Evolutionary conservation across 225 moss, liverwort and hornwort species (phyloP), one percentile per base, ranked within the genome.

Genomic region (Pseudoscleropodium purum): DNA sequence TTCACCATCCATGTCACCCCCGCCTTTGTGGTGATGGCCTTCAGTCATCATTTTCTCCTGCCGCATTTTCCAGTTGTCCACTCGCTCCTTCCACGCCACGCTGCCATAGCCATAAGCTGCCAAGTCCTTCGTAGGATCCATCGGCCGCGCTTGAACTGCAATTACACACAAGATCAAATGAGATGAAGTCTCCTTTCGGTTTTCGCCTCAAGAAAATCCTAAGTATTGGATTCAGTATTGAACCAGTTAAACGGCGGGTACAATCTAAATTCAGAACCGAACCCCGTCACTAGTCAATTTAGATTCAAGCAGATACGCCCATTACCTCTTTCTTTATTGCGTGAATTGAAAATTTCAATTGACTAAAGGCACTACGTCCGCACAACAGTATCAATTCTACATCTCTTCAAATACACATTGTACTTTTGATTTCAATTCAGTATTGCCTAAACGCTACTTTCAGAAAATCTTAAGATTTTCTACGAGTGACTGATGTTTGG

Each of bases 11-110:
- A 91, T 73, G 80, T 96, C 97, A 36, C 94, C 96, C 11, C 86
- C 86, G 31, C 93, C 94, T 82, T 95, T 95, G 82, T 93, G 92
- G 84, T 95, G 94, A 77, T 98, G 98, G 4, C 98, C 98, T 88
- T 98, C 98, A 2, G 94, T 96, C 96, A 96, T 96, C 94, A 98
- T 96, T 89, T 98, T 98, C 90, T 98, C 97, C 61, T 98, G 97
- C 80, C 97, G 94, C 90, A 95, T 72, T 93, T 95, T 98, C 98
- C 98, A 98, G 79, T 92, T 95, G 62, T 98, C 98, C 36, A 98
- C 97, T 45, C 98, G 91, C 72, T 98, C 98, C 89, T 98, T 98
- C 98, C 98, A 98, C 3, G 98, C 97, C 26, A 98, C 98, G 30
- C 96, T 98, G 37, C 98, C 98, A 14, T 98, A 98, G 13, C 98